Base-by-base conservation (phyloP, 768 basidiomycete species). In the Glaciozyma antarctica region DNA sequence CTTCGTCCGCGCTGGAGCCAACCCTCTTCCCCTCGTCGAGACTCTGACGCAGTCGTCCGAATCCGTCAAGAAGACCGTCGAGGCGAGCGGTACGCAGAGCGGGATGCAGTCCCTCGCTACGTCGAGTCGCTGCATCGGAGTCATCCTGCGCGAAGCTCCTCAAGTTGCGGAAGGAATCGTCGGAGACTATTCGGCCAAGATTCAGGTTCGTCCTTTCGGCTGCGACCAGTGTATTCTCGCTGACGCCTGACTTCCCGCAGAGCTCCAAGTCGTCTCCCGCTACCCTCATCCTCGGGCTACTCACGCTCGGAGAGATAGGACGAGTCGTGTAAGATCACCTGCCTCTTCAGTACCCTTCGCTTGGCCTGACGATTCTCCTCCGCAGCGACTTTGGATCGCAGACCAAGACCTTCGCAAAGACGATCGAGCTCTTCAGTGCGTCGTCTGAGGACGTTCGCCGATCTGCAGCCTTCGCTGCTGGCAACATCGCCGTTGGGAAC, bases 401-500 rank as follows among this genome's bases (percentile, higher is more conserved):
- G 73, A 78, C 81, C 45, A 86, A 88, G n/a, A 81, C 90, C 26
- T 98, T 97, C 77, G 78, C 80, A 38, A 81, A 82, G 60, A 81
- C 86, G 0, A 83, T 95, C 49, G 82, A 86, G 17, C 83, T 84
- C 65, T 93, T 95, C 75, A 77, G 81, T 5, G 81, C 84, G 1
- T 85, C 88, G 45, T 84, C 87, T 64, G 93, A 98, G 75, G 90
- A 94, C 52, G 81, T 90, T 19, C 82, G 91, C 53, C 84, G 88
- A 43, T 90, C 93, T 44, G 93, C 94, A 44, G 90, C 95, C 0
- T 97, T 97, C 72, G 90, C 95, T 58, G 38, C 65, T 88, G 92
- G 93, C 45, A 98, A 97, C 75, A 88, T 99, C 58, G 89, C 93
- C 17, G 93, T 97, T 48, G 95, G 95, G 7, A 94, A 90, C 72